These are phyloP conservation scores for Phylloporus scabripes DNA, from an alignment of 768 basidiomycete genomes.

Conservation along the genomic window DNA sequence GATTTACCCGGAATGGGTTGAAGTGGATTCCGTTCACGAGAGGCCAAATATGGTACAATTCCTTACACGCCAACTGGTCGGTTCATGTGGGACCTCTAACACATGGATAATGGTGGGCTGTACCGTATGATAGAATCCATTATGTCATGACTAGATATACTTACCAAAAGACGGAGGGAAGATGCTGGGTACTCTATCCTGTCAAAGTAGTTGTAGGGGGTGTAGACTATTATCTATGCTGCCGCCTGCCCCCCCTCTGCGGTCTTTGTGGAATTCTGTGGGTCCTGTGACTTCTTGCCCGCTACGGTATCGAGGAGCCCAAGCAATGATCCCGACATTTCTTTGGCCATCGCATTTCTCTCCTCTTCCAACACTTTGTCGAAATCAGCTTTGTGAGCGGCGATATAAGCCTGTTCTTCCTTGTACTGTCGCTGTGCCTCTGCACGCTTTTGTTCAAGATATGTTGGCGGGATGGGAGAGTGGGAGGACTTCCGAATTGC, in stretches of 20 bases:
- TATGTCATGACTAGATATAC: no score
- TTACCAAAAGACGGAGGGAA: no score
- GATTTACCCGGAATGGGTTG: no score
- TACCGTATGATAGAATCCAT: no score
- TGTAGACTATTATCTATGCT: background rate
- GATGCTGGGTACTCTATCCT: no score
- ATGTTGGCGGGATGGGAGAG: constrained; percentile 40
- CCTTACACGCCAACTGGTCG: no score
- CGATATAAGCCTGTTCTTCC: constrained; percentile 50
- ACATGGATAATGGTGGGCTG: no score
- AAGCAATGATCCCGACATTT: constrained; percentile 43
- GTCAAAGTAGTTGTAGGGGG: no score
- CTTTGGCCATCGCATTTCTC: constrained; percentile 41
- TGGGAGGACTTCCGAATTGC: constrained; percentile 12
- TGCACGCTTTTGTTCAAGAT: constrained; percentile 46
- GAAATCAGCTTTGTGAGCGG: constrained; percentile 45
- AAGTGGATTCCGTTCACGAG: no score
- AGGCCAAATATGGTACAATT: no score
- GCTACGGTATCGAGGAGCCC: constrained; percentile 23
- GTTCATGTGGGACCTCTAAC: no score
- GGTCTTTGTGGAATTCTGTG: constrained; percentile 1
- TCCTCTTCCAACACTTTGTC: constrained; percentile 49
- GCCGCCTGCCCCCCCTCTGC: constrained; percentile 10
- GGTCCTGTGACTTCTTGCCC: constrained; percentile 19
- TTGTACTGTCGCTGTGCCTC: constrained; percentile 48